Conservation (phyloP, 495 filamentous ascomycete genomes). For the Penicillium cosmopolitanum region DNA sequence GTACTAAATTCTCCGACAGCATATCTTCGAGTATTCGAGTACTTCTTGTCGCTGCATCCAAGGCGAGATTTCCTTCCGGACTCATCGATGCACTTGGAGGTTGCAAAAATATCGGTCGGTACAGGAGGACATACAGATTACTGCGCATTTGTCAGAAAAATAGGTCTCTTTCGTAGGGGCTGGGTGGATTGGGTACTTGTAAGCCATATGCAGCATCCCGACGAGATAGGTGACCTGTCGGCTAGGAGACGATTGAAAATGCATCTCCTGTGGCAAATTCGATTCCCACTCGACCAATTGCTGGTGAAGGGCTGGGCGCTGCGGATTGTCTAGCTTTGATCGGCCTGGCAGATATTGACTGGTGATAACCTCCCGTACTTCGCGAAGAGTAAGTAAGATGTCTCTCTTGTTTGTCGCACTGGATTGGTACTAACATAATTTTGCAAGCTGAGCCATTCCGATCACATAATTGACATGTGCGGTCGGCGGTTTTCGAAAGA, state of each 20-base stretch:
- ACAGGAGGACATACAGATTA: conserved; percentile 45
- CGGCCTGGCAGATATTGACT: conserved; percentile 46
- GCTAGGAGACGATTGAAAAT: conserved; percentile 26
- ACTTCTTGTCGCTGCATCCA: conserved; percentile 48
- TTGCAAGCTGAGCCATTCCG: conserved; percentile 45
- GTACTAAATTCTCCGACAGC: conserved; percentile 48
- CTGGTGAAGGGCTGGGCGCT: conserved; percentile 33
- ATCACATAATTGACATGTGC: conserved; percentile 45
- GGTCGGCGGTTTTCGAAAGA: conserved; percentile 34
- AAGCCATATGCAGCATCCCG: conserved; percentile 49
- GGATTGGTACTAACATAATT: conserved; percentile 33
- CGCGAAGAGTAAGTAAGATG: not conserved
- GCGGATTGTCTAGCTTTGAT: conserved; percentile 29
- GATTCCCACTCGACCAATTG: conserved; percentile 42
- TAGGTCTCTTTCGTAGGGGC: too few relatives aligned
- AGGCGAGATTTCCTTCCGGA: conserved; percentile 38
- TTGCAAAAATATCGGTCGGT: conserved; percentile 41
- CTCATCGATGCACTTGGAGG: conserved; percentile 26
- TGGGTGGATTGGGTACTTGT: conserved; percentile 35
- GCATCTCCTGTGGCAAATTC: conserved; percentile 37
- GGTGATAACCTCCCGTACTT: conserved; percentile 46
- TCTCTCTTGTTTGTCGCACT: not conserved
- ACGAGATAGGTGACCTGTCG: conserved; percentile 40
- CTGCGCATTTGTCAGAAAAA: conserved; percentile 19
- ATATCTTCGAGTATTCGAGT: conserved; percentile 52